Base-by-base conservation (phyloP, 768 basidiomycete species). In the Rickenella mellea region DNA sequence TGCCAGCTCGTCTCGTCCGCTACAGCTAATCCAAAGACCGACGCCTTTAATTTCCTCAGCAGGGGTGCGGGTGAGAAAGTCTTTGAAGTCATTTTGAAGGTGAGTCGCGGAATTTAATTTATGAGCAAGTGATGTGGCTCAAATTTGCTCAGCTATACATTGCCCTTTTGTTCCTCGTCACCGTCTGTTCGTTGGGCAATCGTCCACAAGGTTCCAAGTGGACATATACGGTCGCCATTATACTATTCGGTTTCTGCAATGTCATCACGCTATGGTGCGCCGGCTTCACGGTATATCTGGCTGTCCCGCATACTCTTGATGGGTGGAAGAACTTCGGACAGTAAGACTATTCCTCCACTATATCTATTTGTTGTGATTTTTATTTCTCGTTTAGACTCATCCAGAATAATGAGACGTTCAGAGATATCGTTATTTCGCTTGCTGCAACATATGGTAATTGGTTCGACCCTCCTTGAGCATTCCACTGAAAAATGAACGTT, bases 191-290 rank as follows among this genome's bases (percentile, higher is more conserved):
- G 26, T 78, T 93, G 42, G 91, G 91, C 30, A 94, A 94, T 63
- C 80, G 91, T 39, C 90, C 90, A 38, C 85, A 83, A 69, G 91
- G 91, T 20, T 88, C 85, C 9, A 87, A 89, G 63, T 88, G 80
- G 79, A 81, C 79, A 44, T 93, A 93, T 57, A 71, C 73, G 12
- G 50, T 80, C 25, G 78, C 83, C 28, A 85, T 91, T 54, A 46
- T 88, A 42, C 64, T 87, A 20, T 91, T 91, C 57, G 88, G 85
- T 20, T 53, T 87, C 7, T 83, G 78, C 61, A 86, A 80, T 53
- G 57, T 77, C 48, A 84, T 90, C 54, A 80, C 86, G 5, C 69
- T 86, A 31, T 92, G 86, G 80, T 92, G 87, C 65, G 90, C 88
- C 6, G 90, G 71, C n/a, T 93, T 73, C 58, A 92, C 88, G 0